A percentile compares a stretch with the other conserved stretches of the same genome.
Evolutionary conservation across 495 filamentous ascomycete species (phyloP).

Genomic region (Penicillium subrubescens): DNA sequence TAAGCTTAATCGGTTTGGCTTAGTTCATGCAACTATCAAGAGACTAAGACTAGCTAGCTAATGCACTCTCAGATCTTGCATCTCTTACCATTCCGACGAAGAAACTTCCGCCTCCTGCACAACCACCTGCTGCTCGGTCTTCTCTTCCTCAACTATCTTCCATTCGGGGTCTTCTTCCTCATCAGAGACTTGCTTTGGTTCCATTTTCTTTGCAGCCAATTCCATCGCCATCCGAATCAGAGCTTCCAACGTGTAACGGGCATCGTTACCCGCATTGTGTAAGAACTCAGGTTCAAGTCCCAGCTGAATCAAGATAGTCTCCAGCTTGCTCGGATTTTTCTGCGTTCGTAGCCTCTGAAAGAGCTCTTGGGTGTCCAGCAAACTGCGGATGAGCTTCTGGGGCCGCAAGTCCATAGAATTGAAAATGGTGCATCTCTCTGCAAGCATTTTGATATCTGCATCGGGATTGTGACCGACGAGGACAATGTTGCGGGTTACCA

Average conservation of each 20-base stretch:
- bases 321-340: slow-evolving; percentile 55
- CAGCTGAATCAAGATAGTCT: slow-evolving; percentile 61
- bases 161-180: neutral
- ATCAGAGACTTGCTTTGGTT: no score
- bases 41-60: neutral
- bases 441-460: neutral
- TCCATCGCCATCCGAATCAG: slow-evolving; percentile 67
- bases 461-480: neutral
- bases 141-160: neutral
- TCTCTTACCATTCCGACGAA: neutral
- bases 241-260: slow-evolving; percentile 76
- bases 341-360: slow-evolving; percentile 60
- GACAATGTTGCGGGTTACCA: neutral
- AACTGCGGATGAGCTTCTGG: neutral
- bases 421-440: neutral
- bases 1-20: neutral
- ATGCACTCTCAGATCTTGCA: no score
- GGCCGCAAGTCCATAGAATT: neutral
- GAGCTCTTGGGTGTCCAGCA: slow-evolving; percentile 38
- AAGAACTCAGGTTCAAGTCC: slow-evolving; percentile 63
- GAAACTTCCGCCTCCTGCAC: neutral
- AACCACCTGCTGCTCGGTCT: neutral
- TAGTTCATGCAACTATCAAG: neutral
- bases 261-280: slow-evolving; percentile 97
- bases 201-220: neutral